Base-by-base conservation (phyloP, 202 grass and related monocot genomes). In the Hordeum pubiflorum region DNA sequence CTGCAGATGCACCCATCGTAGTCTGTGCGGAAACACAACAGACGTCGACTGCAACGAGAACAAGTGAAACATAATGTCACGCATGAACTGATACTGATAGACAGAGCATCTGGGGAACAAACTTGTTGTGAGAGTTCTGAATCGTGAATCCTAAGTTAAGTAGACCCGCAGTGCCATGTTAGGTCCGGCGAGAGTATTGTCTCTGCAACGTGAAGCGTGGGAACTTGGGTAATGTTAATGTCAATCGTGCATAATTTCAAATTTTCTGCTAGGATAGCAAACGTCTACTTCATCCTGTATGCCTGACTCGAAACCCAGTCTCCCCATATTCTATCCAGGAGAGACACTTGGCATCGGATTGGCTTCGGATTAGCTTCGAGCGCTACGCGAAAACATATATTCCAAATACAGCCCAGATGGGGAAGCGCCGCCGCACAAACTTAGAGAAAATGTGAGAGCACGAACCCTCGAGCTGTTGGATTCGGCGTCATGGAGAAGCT, bases 1-100 rank as follows among this genome's bases (percentile, higher is more conserved):
- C 83, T 17, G 83, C 81, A 34, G 81, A 86, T 58, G 89, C 78
- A n/a, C 89, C 91, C 85, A 97, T 97, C 12, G 27, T 71, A 44
- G 43, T 82, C 83, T 31, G 14, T 61, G 29, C 52, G 52, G 27
- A 15, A 46, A 10, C 66, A 29, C 40, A 5, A 3, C 26, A 64
- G 55, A 26, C 2, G 52, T 12, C 1, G 6, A 39, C 75, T 60
- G 29, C 7, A 40, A 69, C 6, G 6, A 13, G 29, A 79, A 46
- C 18, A 37, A 60, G 4, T 20, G 3, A 55, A 46, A 37, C 34
- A 17, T n/a, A 33, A n/a, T 68, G 31, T 38, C 29, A 81, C 27
- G 10, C 9, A 39, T 12, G 37, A 38, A 32, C 4, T 7, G 18
- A 24, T 18, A 15, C 2, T 7, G 18, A n/a, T 7, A 15, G 32